Percentiles rank a stretch among this genome's conserved stretches.
Conservation (phyloP, 305 asterid genomes). For the Petunia hybrid region DNA sequence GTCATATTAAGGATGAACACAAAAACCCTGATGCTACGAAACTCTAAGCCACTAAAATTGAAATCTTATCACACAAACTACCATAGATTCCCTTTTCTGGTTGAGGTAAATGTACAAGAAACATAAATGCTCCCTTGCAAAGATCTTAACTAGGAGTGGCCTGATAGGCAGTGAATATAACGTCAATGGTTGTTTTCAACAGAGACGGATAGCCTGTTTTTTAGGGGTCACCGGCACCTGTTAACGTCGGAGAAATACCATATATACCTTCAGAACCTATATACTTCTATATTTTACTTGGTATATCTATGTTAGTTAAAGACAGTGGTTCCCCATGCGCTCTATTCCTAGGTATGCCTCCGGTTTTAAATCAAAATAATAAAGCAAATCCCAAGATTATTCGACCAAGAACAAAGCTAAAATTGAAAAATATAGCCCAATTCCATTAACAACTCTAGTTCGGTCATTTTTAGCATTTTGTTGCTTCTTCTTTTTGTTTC, state of each 20-base stretch:
- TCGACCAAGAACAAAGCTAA: not conserved
- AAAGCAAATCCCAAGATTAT: not conserved
- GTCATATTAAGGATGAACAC: constrained; percentile 1
- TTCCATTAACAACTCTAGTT: not conserved
- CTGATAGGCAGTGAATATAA: not conserved
- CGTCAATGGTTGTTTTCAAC: not conserved
- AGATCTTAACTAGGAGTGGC: not conserved
- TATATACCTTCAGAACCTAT: too few relatives aligned
- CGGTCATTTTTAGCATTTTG: not conserved
- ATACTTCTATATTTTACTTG: too few relatives aligned
- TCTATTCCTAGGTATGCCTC: too few relatives aligned
- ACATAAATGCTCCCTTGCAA: not conserved
- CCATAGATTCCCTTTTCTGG: not conserved
- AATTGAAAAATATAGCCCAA: not conserved
- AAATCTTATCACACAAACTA: not conserved
- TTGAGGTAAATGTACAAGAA: not conserved
- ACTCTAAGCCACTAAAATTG: not conserved
- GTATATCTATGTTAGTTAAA: too few relatives aligned
- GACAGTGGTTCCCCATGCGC: too few relatives aligned
- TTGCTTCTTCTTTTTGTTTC: not conserved
- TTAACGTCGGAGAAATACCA: too few relatives aligned
- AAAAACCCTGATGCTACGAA: not conserved
- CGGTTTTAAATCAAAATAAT: not conserved
- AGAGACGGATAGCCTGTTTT: too few relatives aligned
- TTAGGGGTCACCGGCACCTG: too few relatives aligned